Evolutionary conservation across 2,329 filamentous ascomycete genomes (phyloP), one percentile per base, ranked within the genome.

Genomic region (Fusarium sp.): DNA sequence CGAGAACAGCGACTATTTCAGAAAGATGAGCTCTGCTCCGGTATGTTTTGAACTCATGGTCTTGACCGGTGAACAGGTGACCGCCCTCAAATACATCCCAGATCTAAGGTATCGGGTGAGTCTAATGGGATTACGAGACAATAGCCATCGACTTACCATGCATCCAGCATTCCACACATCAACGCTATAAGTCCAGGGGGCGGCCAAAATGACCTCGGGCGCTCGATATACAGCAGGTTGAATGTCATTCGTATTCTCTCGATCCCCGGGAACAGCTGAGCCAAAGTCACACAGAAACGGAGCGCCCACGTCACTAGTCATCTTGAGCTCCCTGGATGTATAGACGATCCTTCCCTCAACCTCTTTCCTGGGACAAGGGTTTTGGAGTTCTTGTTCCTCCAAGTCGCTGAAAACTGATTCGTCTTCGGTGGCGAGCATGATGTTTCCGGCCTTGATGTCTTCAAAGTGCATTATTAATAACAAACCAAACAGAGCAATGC

Each of bases 161-260:
- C 82, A 84, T 9, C 84, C 85, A 4, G 80, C 78, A 60, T 85
- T 86, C 86, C 86, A 89, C 55, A 88, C 83, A 74, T 88, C 85
- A 13, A 85, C 77, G 16, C 79, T 76, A 53, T 82, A 84, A 0
- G 77, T 76, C 86, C 85, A 88, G 1, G 81, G 79, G 4, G 70
- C 77, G 70, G 79, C 70, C 1, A 88, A 60, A 6, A 87, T 85
- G 9, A 87, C 84, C 63, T 88, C 82, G 0, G 82, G 82, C 2
- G 80, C 76, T 47, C 83, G 70, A 68, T 85, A 85, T 9, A 81
- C 65, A 15, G 79, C 68, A 1, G 83, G 83, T 60, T 84, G 82
- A 2, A 82, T 70, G 40, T 81, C 77, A 7, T 80, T 75, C 6
- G 40, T 36, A 57, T 84, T 81, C 1, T 68, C 50, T 7, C 10